These are phyloP conservation scores for Agarophyton chilense DNA, from an alignment of 23 red algal genomes.

Conservation along the genomic window DNA sequence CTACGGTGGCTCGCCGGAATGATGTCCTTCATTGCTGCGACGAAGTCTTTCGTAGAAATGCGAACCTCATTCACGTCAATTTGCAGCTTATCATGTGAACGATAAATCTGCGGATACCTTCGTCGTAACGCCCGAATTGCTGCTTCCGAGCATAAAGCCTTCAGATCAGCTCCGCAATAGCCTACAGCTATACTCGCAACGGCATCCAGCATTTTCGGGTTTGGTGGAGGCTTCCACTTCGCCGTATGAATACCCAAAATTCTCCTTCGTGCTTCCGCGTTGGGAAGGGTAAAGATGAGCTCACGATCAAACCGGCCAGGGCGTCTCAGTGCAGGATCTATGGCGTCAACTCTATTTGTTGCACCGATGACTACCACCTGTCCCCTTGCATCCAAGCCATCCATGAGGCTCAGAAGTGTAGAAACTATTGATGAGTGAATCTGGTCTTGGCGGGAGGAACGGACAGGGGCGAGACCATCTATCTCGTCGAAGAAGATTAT, in stretches of 20 bases:
- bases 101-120: constrained; percentile 94
- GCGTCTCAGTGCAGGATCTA: constrained; percentile 94
- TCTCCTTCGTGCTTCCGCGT: constrained; percentile 69
- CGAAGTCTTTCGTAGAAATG: constrained; percentile 75
- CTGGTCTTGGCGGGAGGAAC: constrained; percentile 86
- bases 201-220: constrained; percentile 54
- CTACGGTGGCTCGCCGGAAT: constrained; percentile 85
- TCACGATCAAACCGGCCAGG: constrained; percentile 97
- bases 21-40: constrained; percentile 70
- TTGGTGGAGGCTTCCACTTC: constrained; percentile 64
- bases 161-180: constrained; percentile 89
- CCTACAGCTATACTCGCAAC: constrained; percentile 80
- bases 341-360: constrained; percentile 94
- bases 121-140: constrained; percentile 76
- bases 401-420: constrained; percentile 93
- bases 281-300: constrained; percentile 91
- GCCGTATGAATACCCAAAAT: constrained; percentile 94
- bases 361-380: constrained; percentile 95
- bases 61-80: constrained; percentile 73
- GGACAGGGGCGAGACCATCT: constrained; percentile 92
- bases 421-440: constrained; percentile 94
- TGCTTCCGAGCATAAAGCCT: constrained; percentile 87
- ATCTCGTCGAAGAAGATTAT: constrained; percentile 99
- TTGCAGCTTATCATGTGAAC: constrained; percentile 75
- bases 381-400: constrained; percentile 86